Base-by-base conservation (phyloP, 129 eudicot genomes). In the Silybum marianum region DNA sequence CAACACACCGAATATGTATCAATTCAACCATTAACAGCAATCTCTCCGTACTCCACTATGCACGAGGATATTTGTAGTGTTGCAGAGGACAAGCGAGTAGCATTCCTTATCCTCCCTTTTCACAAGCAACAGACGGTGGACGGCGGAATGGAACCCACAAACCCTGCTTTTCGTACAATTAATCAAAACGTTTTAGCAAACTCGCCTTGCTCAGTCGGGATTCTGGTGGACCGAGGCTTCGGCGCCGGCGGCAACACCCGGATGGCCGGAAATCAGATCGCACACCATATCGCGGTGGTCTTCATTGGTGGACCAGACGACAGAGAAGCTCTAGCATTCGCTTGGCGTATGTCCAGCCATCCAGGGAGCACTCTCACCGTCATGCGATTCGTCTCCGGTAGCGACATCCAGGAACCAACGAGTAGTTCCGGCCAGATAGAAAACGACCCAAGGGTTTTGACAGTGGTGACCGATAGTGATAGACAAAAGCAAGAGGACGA, bases 251-350 rank as follows among this genome's bases (percentile, higher is more conserved):
- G 96, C n/a, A 76, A 90, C 9, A 89, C 93, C 13, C 78, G 93
- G 36, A 30, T 91, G 10, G 86, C 88, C 0, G 85, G 93, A 12
- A 85, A 83, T 25, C 89, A 89, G 25, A 67, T 85, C 1, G 51
- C 91, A 5, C 97, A 91, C 68, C 88, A 90, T 62, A 83, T 92
- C 26, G 97, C 90, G 0, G 93, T 88, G 5, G 78, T 95, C 1
- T 95, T 95, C 90, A 90, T 95, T 38, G 99, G 97, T 0, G 99
- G 99, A 9, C 93, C 95, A 0, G 99, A 95, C 25, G 99, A 95
- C 42, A 66, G 97, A 0, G 99, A 95, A 46, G 99, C 99, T 0
- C 70, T 90, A 69, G 91, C 97, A 0, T 90, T 88, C 16, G 97
- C 88, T 0, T 83, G 87, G 90, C 80, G 99, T 26, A 95, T 95